Conservation (phyloP, 495 filamentous ascomycete genomes). For the Chaetomium cochliodes region DNA sequence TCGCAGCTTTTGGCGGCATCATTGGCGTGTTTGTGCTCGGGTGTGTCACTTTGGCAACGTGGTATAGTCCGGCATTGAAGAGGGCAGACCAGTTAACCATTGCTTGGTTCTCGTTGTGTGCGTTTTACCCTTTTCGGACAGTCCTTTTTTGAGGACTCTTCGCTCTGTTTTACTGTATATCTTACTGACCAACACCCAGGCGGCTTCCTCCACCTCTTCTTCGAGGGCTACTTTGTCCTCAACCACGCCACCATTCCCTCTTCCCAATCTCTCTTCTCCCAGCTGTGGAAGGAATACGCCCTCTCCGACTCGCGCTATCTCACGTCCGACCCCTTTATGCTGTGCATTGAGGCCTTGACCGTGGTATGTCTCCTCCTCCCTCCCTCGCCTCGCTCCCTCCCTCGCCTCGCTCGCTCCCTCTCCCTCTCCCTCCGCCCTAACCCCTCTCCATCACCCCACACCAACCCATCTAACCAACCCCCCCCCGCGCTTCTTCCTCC, state of each 20-base stretch:
- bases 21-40: conserved; percentile 46
- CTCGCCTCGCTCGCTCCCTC: not conserved
- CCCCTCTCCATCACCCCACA: not conserved
- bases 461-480: not conserved
- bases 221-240: conserved; percentile 80
- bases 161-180: not conserved
- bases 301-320: conserved; percentile 81
- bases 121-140: conserved; percentile 2
- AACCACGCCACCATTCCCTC: conserved; percentile 54
- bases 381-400: not conserved
- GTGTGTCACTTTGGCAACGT: conserved; percentile 44
- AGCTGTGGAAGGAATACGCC: conserved; percentile 88
- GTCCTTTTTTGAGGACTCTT: no score
- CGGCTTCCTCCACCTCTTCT: conserved; percentile 71
- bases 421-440: not conserved
- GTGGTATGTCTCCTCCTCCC: conserved; percentile 52
- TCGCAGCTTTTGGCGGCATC: conserved; percentile 48
- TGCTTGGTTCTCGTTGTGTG: conserved; percentile 58
- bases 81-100: conserved; percentile 48
- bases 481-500: no score
- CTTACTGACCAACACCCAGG: conserved; percentile 31
- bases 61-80: conserved; percentile 41
- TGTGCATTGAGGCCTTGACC: conserved; percentile 82
- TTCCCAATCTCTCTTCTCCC: conserved; percentile 59
- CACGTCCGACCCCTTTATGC: conserved; percentile 72